These are phyloP conservation scores for Pseudogymnoascus sp. DNA, from an alignment of 2,329 filamentous ascomycete genomes.

Conservation along the genomic window DNA sequence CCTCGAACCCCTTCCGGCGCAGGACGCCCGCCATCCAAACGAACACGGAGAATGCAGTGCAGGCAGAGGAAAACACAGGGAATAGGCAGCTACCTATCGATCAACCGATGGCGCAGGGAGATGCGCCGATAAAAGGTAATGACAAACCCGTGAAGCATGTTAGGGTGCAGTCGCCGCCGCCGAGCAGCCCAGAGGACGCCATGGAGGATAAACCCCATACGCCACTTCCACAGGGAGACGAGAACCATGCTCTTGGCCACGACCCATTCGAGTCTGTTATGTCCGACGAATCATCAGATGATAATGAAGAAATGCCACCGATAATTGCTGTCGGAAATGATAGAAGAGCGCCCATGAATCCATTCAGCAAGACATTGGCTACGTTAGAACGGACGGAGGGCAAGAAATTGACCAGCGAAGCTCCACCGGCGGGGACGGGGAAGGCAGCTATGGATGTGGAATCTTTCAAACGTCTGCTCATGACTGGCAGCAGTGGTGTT, in stretches of 20 bases:
- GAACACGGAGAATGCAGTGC: background rate
- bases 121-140: slow-evolving; percentile 20
- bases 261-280: slow-evolving; percentile 28
- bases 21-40: slow-evolving; percentile 4
- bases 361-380: slow-evolving; percentile 49
- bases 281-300: slow-evolving; percentile 27
- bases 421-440: slow-evolving; percentile 23
- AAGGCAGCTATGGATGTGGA: slow-evolving; percentile 60
- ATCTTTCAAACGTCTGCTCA: slow-evolving; percentile 66
- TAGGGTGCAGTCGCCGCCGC: slow-evolving; percentile 57
- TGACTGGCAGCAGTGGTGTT: slow-evolving; percentile 58
- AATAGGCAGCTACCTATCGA: slow-evolving; percentile 3
- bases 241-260: slow-evolving; percentile 20
- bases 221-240: slow-evolving; percentile 26
- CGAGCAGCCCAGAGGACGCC: slow-evolving; percentile 34
- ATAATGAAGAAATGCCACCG: slow-evolving; percentile 16
- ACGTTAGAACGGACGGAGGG: slow-evolving; percentile 38
- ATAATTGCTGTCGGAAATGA: slow-evolving; percentile 10
- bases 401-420: slow-evolving; percentile 13
- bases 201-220: slow-evolving; percentile 20
- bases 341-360: slow-evolving; percentile 37
- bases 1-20: slow-evolving; percentile 30
- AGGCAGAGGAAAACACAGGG: background rate
- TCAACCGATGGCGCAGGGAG: slow-evolving; percentile 11
- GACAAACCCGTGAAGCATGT: slow-evolving; percentile 58